phyloP scores from a whole-genome alignment of 768 basidiomycete species.

The Boletus insuetus region DNA sequence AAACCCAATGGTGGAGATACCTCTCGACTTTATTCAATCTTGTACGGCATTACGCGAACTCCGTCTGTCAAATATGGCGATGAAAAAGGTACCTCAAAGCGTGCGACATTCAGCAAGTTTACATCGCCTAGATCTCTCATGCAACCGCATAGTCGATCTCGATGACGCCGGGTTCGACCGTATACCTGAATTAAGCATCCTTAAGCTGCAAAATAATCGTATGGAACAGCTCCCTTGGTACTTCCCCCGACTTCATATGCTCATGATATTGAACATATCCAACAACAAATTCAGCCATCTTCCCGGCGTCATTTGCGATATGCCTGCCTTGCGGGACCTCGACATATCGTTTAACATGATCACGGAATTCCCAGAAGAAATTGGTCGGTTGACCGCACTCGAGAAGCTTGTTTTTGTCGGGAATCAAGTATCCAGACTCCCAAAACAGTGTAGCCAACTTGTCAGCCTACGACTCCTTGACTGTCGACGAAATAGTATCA shows the following conservation, averaged over 20 bases:
- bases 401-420: conserved; percentile 80
- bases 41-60: conserved; percentile 83
- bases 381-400: conserved; percentile 66
- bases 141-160: conserved; percentile 86
- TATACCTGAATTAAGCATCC: conserved; percentile 61
- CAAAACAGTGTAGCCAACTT: conserved; percentile 55
- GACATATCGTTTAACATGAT: conserved; percentile 96
- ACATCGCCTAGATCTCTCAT: conserved; percentile 82
- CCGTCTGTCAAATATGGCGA: conserved; percentile 84
- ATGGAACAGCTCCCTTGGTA: conserved; percentile 84
- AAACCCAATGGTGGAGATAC: conserved; percentile 95
- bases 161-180: conserved; percentile 82
- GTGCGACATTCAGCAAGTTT: conserved; percentile 74
- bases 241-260: conserved; percentile 68
- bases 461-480: conserved; percentile 68
- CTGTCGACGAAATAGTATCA: conserved; percentile 80
- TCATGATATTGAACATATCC: conserved; percentile 86
- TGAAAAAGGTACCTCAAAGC: conserved; percentile 88
- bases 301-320: conserved; percentile 71
- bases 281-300: conserved; percentile 88
- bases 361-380: conserved; percentile 72
- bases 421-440: conserved; percentile 75
- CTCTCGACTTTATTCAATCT: conserved; percentile 92
- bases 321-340: conserved; percentile 74
- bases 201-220: conserved; percentile 89